These are phyloP conservation scores for Lagerstroemia speciosa DNA, from an alignment of 345 rosid species.

Conservation along the genomic window DNA sequence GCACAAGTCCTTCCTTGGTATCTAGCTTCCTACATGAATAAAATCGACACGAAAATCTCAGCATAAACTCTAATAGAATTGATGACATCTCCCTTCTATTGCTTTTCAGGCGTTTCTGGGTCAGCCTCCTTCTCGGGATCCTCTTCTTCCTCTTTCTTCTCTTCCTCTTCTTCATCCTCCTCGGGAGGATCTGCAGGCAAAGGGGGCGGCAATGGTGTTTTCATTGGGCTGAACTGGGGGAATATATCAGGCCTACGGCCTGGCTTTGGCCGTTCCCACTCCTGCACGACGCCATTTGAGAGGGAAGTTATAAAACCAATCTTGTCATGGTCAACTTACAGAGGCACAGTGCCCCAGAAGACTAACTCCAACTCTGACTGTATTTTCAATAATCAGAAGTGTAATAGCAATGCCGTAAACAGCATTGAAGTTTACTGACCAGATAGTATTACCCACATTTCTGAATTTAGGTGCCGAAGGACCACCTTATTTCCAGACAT, in stretches of 20 bases:
- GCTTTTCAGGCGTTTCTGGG: slow-evolving; percentile 18
- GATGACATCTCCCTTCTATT: slow-evolving; percentile 10
- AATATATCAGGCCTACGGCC: slow-evolving; percentile 38
- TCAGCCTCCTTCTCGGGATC: slow-evolving; percentile 29
- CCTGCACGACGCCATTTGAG: slow-evolving; percentile 11
- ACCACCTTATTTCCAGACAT: too few relatives aligned
- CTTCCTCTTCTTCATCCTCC: slow-evolving; percentile 42
- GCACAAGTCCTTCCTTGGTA: too few relatives aligned
- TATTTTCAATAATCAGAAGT: neutral
- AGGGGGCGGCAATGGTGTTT: slow-evolving; percentile 32
- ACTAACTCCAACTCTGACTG: neutral
- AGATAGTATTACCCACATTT: neutral
- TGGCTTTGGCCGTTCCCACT: slow-evolving; percentile 39
- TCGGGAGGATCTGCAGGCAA: slow-evolving; percentile 35
- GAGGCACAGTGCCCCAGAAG: neutral
- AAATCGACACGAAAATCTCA: neutral
- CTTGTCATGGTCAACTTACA: neutral
- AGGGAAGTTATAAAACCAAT: neutral
- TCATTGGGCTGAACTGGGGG: slow-evolving; percentile 40
- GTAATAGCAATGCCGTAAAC: neutral
- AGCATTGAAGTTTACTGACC: neutral
- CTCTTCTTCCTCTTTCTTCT: slow-evolving; percentile 26
- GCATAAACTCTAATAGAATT: neutral
- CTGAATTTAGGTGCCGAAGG: too few relatives aligned
- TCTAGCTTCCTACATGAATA: too few relatives aligned